Evolutionary conservation across 1,139 yeast genomes (phyloP).

Genomic region (Blastobotrys serpentis): DNA sequence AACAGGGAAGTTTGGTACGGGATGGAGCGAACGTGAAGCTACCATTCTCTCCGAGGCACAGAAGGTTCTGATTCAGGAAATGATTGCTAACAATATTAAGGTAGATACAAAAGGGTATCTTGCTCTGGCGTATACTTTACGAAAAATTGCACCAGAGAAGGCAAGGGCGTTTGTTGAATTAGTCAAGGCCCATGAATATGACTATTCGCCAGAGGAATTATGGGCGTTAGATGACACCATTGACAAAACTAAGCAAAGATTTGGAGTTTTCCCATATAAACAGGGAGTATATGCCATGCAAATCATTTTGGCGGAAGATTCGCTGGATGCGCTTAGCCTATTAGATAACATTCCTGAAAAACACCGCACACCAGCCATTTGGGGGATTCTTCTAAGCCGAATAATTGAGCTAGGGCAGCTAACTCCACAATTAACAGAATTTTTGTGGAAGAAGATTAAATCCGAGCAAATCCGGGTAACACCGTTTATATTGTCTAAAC

Average conservation of each 20-base stretch:
- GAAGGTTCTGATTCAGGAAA: conserved; percentile 26
- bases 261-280: conserved; percentile 29
- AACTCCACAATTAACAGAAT: conserved; percentile 23
- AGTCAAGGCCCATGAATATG: conserved; percentile 29
- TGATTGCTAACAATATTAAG: conserved; percentile 21
- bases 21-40: conserved; percentile 27
- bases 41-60: conserved; percentile 31
- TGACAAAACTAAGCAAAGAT: conserved; percentile 10
- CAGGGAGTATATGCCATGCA: conserved; percentile 26
- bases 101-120: conserved; percentile 38
- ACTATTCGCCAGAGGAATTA: conserved; percentile 25
- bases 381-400: conserved; percentile 29
- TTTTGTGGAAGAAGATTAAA: conserved; percentile 28
- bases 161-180: conserved; percentile 24
- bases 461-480: conserved; percentile 20
- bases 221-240: conserved; percentile 18
- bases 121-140: conserved; percentile 31
- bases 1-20: conserved; percentile 32
- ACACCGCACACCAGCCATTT: conserved; percentile 25
- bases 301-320: conserved; percentile 21
- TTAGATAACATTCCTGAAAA: conserved; percentile 17
- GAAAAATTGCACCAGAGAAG: conserved; percentile 23
- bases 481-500: conserved; percentile 24
- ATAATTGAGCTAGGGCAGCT: conserved; percentile 26
- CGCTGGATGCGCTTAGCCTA: conserved; percentile 20